Evolutionary conservation across 805 yeast genomes (phyloP).

Genomic region (Lipomyces sp.): DNA sequence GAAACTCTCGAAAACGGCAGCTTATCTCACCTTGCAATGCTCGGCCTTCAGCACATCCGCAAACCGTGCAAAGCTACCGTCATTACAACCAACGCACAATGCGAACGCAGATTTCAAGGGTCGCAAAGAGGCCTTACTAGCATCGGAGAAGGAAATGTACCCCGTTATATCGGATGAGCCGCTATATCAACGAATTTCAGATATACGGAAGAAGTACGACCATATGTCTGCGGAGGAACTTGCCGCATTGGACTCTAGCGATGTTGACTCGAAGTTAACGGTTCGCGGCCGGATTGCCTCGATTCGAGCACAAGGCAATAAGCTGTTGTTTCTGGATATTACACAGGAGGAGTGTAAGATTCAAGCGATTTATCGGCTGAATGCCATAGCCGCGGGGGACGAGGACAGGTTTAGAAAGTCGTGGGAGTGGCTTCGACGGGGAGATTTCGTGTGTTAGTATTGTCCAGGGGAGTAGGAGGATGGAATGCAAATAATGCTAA

Average conservation of each 20-base stretch:
- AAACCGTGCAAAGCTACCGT: not conserved
- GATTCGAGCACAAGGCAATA: constrained; percentile 69
- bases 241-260: not conserved
- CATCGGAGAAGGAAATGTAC: constrained; percentile 17
- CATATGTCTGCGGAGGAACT: constrained; percentile 19
- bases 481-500: not conserved
- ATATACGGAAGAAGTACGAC: constrained; percentile 14
- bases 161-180: constrained; percentile 20
- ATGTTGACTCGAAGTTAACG: constrained; percentile 21
- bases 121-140: constrained; percentile 21
- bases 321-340: constrained; percentile 70
- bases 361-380: constrained; percentile 65
- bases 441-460: constrained; percentile 62
- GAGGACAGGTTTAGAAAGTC: constrained; percentile 51
- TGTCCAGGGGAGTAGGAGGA: too few relatives aligned
- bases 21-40: not conserved
- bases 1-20: not conserved
- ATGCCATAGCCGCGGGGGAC: constrained; percentile 49
- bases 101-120: constrained; percentile 22
- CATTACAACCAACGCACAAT: not conserved
- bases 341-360: constrained; percentile 61
- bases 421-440: constrained; percentile 58
- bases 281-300: constrained; percentile 63
- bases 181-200: constrained; percentile 10
- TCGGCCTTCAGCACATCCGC: not conserved